Conservation (phyloP, 441 rosid species). For the Metrosideros polymorpha region DNA sequence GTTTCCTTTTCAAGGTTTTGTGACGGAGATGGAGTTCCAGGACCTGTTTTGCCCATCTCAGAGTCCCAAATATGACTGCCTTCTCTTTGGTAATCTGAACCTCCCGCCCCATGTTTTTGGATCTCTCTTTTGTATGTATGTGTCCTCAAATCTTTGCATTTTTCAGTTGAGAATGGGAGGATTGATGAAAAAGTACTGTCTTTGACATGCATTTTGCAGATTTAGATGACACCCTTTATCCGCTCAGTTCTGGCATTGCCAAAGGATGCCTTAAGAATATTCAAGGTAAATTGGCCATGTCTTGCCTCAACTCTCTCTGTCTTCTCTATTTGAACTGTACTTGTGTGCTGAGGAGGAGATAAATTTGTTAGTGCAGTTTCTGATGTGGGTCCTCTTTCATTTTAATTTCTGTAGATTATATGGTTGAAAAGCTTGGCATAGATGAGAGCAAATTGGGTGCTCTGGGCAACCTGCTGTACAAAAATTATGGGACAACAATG, state of each 20-base stretch:
- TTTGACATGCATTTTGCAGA: not conserved
- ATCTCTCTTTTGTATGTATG: not conserved
- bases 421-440: constrained; percentile 6
- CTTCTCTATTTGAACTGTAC: not conserved
- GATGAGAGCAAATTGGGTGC: not conserved
- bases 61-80: constrained; percentile 60
- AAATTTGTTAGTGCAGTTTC: not conserved
- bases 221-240: constrained; percentile 10
- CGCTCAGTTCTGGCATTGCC: constrained; percentile 1
- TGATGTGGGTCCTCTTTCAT: not conserved
- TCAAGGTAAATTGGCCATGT: not conserved
- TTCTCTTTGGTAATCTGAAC: constrained; percentile 56
- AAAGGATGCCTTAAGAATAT: constrained; percentile 1
- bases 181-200: not conserved
- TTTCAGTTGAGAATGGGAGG: not conserved
- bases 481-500: constrained; percentile 12
- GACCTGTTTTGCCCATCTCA: constrained; percentile 27
- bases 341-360: not conserved
- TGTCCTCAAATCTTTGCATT: not conserved
- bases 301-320: not conserved
- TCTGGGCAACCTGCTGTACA: constrained; percentile 7
- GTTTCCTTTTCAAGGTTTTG: constrained; percentile 21
- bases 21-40: constrained; percentile 52
- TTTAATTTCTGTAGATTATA: not conserved
- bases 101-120: not conserved